Evolutionary conservation across 192 early-diverging fungal genomes (phyloP).

Genomic region (Borealophlyctis nickersoniae): DNA sequence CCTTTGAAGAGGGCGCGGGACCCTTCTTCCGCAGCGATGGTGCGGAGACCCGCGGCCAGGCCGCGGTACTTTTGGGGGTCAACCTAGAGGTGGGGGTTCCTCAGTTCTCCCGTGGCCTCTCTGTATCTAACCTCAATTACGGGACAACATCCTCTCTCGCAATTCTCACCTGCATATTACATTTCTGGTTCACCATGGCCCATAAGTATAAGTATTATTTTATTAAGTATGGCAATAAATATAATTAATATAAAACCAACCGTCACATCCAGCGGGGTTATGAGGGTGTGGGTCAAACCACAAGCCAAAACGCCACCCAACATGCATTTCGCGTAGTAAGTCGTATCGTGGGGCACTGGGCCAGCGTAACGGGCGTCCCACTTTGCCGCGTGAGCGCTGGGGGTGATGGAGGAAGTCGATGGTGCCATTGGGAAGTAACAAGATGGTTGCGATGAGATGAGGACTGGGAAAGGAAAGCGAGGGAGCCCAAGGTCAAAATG

Average conservation of each 20-base stretch:
- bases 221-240: no score
- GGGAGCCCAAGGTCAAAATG: no score
- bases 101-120: background rate
- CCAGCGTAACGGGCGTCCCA: slow-evolving; percentile 35
- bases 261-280: slow-evolving; percentile 48
- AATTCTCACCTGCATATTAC: slow-evolving; percentile 24
- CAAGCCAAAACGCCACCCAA: slow-evolving; percentile 63
- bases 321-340: slow-evolving; percentile 61
- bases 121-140: background rate
- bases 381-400: background rate
- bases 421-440: no score
- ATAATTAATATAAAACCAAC: no score
- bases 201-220: no score
- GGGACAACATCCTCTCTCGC: background rate
- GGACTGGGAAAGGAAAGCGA: no score
- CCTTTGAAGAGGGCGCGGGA: slow-evolving; percentile 73
- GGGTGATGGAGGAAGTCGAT: no score
- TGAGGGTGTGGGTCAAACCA: slow-evolving; percentile 61
- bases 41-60: slow-evolving; percentile 37
- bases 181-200: no score
- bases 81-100: slow-evolving; percentile 17
- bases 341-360: slow-evolving; percentile 38
- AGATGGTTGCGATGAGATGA: no score
- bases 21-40: slow-evolving; percentile 62
- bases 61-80: slow-evolving; percentile 33